Evolutionary conservation across 169 alveolate species (phyloP), one percentile per base, ranked within the genome.

Genomic region (Babesia bigemina): DNA sequence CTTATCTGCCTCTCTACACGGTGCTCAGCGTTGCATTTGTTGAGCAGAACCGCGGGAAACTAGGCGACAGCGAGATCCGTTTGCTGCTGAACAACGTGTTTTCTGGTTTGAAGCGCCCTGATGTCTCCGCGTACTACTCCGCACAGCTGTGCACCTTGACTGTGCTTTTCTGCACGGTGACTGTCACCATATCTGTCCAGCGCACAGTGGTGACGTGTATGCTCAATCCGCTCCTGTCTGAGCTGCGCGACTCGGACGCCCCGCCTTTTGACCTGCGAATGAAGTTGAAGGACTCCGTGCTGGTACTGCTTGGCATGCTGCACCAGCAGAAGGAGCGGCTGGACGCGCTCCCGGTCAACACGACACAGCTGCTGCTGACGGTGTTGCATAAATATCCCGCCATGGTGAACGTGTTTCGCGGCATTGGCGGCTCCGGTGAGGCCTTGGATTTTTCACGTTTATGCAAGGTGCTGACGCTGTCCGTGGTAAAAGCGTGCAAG

Each of bases 271-370:
- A 70, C 6, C 44, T 60, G 49, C 52, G 65, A 0, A 22, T 74
- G 19, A 36, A 29, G 48, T 48, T 81, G 52, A 81, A 71, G 61
- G 66, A 56, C 50, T 16, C 74, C n/a, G 8, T 81, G 33, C 13
- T 73, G 65, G 63, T 70, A 0, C 39, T 81, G 44, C 44, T 58
- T 19, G 60, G 66, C 24, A 56, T 70, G 77, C 45, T 81, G 4
- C 71, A 73, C 44, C 59, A 63, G 60, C 88, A 81, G 52, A 81
- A 72, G 66, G 76, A 81, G 50, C 73, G 76, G 9, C 21, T 81
- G 29, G 73, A 72, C 33, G 49, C 42, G 39, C 36, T 81, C 0
- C 79, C 76, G 28, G 26, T 16, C 16, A 48, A 45, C 44, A 79
- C 62, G 17, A 70, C 81, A 11, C 57, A 48, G 19, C 60, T 36